Evolutionary conservation across 345 rosid species (phyloP), one percentile per base, ranked within the genome.

Genomic region (Rhizophora apiculata): DNA sequence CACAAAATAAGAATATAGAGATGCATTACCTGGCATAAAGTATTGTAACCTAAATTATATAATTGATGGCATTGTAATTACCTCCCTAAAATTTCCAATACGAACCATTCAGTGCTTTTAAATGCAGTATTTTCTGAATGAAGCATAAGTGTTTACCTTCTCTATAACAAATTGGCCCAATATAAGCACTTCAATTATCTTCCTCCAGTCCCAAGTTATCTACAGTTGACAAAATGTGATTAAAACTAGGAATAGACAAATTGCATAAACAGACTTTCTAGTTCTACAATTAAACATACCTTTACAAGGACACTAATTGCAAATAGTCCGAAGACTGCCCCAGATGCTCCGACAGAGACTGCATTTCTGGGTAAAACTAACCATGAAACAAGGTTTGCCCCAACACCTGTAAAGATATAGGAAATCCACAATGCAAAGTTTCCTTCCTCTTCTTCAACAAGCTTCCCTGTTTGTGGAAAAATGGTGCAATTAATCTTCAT

Each of bases 151-250:
- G 16, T 74, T 76, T 68, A 93, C 97, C 89, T 81, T 93, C 67
- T 89, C 91, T 21, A 89, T 65, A 57, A 91, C 98, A 80, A 91
- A 91, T 77, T 91, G 98, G 32, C 97, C 97, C 82, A 93, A 69
- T 77, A 93, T 93, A 66, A 91, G 93, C 74, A 91, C 98, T 81
- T 94, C 97, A 59, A 94, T 90, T 74, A 94, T 91, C 83, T 91
- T 94, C 78, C 96, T 88, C 98, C 95, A 94, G 71, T 89, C 93
- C 97, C 96, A 94, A 58, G 95, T 88, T 85, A 94, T 85, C 97
- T 94, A 71, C 74, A 71, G 62, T 32, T 34, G 69, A 70, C 69
- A 70, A 74, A 69, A 57, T 20, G 13, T 9, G 24, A 22, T 39
- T 22, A 56, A 68, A 54, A 57, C 19, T 13, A 13, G 6, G 16